Conservation (phyloP, 768 basidiomycete species). For the Boletus rufocinnamomeus region DNA sequence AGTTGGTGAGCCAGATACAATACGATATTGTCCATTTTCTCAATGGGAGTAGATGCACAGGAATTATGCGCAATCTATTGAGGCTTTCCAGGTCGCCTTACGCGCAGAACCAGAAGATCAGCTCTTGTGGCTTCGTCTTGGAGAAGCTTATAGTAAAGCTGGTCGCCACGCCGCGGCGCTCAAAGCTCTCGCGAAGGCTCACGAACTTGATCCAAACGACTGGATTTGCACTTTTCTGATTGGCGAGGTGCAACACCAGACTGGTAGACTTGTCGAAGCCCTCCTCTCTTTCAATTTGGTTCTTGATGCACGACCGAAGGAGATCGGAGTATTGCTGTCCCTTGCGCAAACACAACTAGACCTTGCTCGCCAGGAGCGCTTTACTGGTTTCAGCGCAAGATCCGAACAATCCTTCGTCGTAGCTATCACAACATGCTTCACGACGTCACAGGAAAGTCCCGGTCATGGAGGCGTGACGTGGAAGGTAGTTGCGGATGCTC, state of each 20-base stretch:
- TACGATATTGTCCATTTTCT: neutral
- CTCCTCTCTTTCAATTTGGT: conserved; percentile 64
- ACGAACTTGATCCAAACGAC: conserved; percentile 69
- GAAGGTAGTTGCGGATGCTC: conserved; percentile 81
- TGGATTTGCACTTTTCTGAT: conserved; percentile 87
- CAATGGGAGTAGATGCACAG: conserved; percentile 51
- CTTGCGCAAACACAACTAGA: conserved; percentile 74
- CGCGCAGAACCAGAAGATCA: conserved; percentile 77
- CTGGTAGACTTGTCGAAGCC: conserved; percentile 75
- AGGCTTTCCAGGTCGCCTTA: conserved; percentile 84
- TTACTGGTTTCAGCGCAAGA: conserved; percentile 70
- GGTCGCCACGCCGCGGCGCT: conserved; percentile 88
- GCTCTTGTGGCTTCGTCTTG: conserved; percentile 85
- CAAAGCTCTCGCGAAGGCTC: conserved; percentile 79
- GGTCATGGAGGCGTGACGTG: conserved; percentile 76
- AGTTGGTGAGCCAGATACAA: conserved; percentile 61
- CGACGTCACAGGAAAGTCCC: conserved; percentile 49
- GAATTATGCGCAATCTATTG: conserved; percentile 74
- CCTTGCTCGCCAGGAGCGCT: conserved; percentile 63
- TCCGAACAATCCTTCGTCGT: conserved; percentile 71
- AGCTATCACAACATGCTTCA: conserved; percentile 55
- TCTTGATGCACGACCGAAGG: conserved; percentile 54
- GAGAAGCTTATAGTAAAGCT: conserved; percentile 87
- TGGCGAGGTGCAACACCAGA: conserved; percentile 79
- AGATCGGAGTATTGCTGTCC: conserved; percentile 71